Conservation (phyloP, 306 rosid species). For the Medicago ruthenica region DNA sequence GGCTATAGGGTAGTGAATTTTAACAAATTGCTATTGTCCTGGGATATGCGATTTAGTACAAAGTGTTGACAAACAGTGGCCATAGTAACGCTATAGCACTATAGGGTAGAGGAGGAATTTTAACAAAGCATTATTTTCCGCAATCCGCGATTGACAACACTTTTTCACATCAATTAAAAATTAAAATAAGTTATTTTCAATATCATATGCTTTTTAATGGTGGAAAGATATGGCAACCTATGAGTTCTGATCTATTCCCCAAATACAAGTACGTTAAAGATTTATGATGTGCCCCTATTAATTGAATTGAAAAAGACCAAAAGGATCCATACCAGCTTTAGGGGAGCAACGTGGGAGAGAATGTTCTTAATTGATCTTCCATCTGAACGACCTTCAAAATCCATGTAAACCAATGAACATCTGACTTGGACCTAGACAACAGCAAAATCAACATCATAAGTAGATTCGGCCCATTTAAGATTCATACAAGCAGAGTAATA, state of each 20-base stretch:
- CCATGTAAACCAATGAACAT: conserved; percentile 83
- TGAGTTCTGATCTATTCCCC: conserved; percentile 5
- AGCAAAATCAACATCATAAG: conserved; percentile 18
- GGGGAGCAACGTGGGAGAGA: conserved; percentile 96
- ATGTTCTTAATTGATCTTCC: conserved; percentile 91
- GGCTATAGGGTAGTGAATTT: neutral
- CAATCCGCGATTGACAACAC: neutral
- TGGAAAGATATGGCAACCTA: conserved; percentile 24
- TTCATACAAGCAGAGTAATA: conserved; percentile 23
- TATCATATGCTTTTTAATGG: conserved; percentile 16
- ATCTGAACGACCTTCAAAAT: conserved; percentile 97
- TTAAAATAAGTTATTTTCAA: conserved; percentile 13
- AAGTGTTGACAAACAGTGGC: neutral
- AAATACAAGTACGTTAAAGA: conserved; percentile 15
- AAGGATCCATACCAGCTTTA: conserved; percentile 74
- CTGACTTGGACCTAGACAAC: conserved; percentile 82
- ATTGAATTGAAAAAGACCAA: conserved; percentile 9
- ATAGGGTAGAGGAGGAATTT: neutral
- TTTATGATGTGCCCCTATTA: conserved; percentile 29
- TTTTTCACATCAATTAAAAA: conserved; percentile 12
- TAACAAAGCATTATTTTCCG: neutral
- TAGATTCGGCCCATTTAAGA: conserved; percentile 38
- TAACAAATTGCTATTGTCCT: neutral
- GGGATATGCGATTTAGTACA: neutral
- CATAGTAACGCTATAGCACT: neutral